A percentile compares a stretch with the other conserved stretches of the same genome.
phyloP scores from a whole-genome alignment of 495 filamentous ascomycete genomes.

The Aspergillus incahuasiensis region DNA sequence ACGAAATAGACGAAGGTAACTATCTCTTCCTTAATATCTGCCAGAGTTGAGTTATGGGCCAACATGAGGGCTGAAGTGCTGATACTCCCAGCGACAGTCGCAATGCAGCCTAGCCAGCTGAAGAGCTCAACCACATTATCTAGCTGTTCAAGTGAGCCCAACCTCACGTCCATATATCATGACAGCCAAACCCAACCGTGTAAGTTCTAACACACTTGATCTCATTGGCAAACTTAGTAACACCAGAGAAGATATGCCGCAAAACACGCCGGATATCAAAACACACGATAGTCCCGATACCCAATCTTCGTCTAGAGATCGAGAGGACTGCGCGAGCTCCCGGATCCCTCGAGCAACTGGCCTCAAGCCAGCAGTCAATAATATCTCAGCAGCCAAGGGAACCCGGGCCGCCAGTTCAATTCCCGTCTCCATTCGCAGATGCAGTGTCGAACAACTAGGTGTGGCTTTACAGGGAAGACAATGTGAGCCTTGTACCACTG shows the following conservation, averaged over 20 bases:
- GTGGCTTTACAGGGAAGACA: neutral
- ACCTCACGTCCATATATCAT: neutral
- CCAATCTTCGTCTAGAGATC: neutral
- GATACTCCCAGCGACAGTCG: neutral
- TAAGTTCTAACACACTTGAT: neutral
- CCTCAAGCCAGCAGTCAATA: neutral
- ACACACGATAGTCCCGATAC: neutral
- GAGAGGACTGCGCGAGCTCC: neutral
- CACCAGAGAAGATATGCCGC: neutral
- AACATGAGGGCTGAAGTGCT: neutral
- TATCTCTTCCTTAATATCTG: neutral
- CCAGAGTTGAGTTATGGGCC: neutral
- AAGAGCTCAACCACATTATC: neutral
- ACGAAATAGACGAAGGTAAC: neutral
- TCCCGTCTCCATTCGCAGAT: slow-evolving; percentile 11
- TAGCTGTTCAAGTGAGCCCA: neutral
- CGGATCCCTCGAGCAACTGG: slow-evolving; percentile 7
- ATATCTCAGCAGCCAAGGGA: slow-evolving; percentile 1
- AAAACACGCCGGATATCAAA: neutral
- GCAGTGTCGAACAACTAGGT: neutral
- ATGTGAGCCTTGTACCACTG: slow-evolving; percentile 1
- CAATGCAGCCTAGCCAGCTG: neutral
- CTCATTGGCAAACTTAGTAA: neutral
- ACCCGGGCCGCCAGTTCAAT: slow-evolving; percentile 12
- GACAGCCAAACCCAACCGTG: neutral